phyloP scores from a whole-genome alignment of 306 rosid genomes.

The Medicago ruthenica region DNA sequence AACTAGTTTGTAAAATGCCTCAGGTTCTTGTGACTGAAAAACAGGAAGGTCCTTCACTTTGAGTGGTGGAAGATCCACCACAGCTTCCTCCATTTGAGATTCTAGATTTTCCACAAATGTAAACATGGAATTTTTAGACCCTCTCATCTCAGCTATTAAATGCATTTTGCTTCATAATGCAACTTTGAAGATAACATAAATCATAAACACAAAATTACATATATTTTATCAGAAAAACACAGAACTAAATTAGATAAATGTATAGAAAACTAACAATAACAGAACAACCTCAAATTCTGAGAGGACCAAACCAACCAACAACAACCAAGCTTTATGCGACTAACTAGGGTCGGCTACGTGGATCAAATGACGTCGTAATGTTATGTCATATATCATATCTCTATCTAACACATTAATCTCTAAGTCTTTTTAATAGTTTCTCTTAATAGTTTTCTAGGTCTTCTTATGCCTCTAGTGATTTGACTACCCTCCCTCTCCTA shows the following conservation, averaged over 20 bases:
- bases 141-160: constrained; percentile 7
- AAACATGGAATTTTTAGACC: neutral
- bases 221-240: neutral
- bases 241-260: neutral
- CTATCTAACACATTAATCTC: neutral
- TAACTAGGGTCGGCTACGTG: neutral
- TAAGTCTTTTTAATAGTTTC: neutral
- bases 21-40: constrained; percentile 23
- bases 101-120: constrained; percentile 44
- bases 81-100: constrained; percentile 50
- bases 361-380: neutral
- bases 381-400: neutral
- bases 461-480: neutral
- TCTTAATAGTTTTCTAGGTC: neutral
- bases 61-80: constrained; percentile 61
- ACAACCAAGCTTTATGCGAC: neutral
- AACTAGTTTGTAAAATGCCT: constrained; percentile 36
- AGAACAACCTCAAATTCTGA: constrained; percentile 11
- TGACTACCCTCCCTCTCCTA: neutral
- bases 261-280: neutral
- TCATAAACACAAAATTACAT: neutral
- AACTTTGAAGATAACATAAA: neutral
- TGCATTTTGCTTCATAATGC: constrained; percentile 18
- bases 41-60: constrained; percentile 64
- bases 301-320: neutral